Evolutionary conservation across 73 alveolate genomes (phyloP).

Genomic region (Vitrella brassicaformis): DNA sequence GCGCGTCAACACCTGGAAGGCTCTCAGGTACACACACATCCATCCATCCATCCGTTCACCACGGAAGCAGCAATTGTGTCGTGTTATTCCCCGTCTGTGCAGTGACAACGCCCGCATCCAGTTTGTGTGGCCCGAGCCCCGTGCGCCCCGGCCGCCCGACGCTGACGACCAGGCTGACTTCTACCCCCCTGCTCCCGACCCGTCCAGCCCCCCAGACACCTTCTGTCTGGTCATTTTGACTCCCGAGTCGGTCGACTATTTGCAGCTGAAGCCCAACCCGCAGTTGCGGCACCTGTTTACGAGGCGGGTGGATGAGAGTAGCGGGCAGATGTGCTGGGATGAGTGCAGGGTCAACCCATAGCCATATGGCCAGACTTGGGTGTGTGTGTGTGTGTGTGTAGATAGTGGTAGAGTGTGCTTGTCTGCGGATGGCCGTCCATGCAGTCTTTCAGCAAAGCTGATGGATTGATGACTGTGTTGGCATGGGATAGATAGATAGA

Average conservation of each 20-base stretch:
- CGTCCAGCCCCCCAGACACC: neutral
- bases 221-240: neutral
- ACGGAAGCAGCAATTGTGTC: neutral
- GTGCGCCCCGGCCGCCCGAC: neutral
- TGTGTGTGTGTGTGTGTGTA: too few species aligned
- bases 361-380: too few species aligned
- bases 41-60: neutral
- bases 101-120: neutral
- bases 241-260: neutral
- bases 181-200: neutral
- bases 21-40: neutral
- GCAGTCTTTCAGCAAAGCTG: too few species aligned
- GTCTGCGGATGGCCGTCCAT: too few species aligned
- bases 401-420: too few species aligned
- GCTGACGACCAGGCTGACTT: neutral
- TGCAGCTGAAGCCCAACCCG: too few species aligned
- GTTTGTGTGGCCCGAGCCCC: neutral
- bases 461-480: too few species aligned
- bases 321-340: too few species aligned
- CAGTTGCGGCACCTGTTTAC: too few species aligned
- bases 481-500: too few species aligned
- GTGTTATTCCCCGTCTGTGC: neutral
- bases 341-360: too few species aligned
- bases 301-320: too few species aligned
- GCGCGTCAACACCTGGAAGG: neutral